Percentiles rank a stretch among this genome's conserved stretches.
phyloP scores from a whole-genome alignment of 306 rosid genomes.

The Malus fusca region DNA sequence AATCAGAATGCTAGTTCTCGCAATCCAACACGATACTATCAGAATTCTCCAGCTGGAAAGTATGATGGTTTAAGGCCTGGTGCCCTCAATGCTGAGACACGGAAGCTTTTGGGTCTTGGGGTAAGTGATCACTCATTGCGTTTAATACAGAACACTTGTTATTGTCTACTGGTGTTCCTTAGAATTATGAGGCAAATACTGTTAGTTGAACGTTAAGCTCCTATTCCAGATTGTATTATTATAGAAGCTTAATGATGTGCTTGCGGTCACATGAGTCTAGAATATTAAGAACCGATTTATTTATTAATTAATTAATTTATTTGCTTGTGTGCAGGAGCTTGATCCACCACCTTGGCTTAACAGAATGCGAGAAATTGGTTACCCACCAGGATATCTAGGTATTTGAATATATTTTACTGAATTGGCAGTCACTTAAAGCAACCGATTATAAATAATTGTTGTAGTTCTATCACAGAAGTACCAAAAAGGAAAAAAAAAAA shows the following conservation, averaged over 20 bases:
- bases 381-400: slow-evolving; percentile 98
- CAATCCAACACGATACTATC: slow-evolving; percentile 83
- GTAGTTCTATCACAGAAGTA: not conserved
- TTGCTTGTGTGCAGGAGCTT: slow-evolving; percentile 53
- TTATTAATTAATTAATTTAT: not conserved
- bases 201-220: not conserved
- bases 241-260: not conserved
- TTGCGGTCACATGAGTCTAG: not conserved
- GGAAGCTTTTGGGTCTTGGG: slow-evolving; percentile 75
- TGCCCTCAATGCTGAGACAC: slow-evolving; percentile 65
- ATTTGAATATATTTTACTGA: slow-evolving; percentile 20
- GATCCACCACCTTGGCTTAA: slow-evolving; percentile 98
- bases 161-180: slow-evolving; percentile 12
- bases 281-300: not conserved
- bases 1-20: slow-evolving; percentile 60
- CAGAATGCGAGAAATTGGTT: slow-evolving; percentile 97
- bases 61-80: slow-evolving; percentile 90
- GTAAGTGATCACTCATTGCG: slow-evolving; percentile 34
- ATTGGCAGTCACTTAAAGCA: not conserved
- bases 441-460: not conserved
- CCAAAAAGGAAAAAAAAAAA: not conserved
- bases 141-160: not conserved
- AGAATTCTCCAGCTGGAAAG: slow-evolving; percentile 75
- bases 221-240: not conserved
- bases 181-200: not conserved